Evolutionary conservation across 345 rosid genomes (phyloP).

Genomic region (Eucalyptus rudis): DNA sequence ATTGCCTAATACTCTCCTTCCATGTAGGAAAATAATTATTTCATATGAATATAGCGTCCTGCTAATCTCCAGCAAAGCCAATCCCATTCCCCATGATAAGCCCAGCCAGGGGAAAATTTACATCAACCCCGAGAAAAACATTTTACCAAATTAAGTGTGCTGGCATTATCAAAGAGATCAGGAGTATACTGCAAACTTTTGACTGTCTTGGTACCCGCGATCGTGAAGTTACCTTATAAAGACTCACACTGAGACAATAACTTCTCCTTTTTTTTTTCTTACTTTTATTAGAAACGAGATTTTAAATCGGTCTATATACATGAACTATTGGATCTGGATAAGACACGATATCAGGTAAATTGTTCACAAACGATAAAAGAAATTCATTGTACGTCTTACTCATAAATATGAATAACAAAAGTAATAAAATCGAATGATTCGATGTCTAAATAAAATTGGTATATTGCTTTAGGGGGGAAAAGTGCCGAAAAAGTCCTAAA

Average conservation of each 20-base stretch:
- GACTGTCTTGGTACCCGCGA: background rate
- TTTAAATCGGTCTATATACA: rapidly evolving
- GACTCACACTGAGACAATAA: background rate
- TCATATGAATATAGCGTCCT: background rate
- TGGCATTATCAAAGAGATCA: background rate
- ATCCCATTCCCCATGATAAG: background rate
- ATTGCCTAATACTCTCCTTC: background rate
- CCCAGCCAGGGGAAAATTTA: background rate
- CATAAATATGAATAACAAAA: background rate
- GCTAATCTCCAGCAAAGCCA: background rate
- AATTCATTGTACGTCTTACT: background rate
- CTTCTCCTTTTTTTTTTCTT: too few relatives aligned
- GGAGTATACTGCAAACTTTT: too few relatives aligned
- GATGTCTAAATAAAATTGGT: background rate
- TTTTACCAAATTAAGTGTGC: background rate
- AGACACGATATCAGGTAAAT: too few relatives aligned
- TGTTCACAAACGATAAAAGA: rapidly evolving
- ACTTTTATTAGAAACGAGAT: background rate
- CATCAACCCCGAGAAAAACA: rapidly evolving
- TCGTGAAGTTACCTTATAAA: background rate
- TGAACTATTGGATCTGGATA: too few relatives aligned
- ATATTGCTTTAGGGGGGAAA: background rate
- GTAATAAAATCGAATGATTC: background rate
- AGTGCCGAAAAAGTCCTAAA: too few relatives aligned
- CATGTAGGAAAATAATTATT: background rate